phyloP scores from a whole-genome alignment of 2,329 filamentous ascomycete species.

The Endocalyx cinctus region DNA sequence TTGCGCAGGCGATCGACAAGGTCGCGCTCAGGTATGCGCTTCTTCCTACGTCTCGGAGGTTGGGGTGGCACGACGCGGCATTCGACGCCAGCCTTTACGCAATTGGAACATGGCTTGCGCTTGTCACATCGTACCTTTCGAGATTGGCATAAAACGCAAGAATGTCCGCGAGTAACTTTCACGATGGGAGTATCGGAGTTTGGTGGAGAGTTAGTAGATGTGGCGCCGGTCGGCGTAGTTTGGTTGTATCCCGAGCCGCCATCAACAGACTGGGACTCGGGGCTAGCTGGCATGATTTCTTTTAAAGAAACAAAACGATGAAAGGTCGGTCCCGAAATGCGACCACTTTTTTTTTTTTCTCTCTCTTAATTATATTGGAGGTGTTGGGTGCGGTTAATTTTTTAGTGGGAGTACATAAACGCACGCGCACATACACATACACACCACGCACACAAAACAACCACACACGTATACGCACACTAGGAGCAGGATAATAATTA shows the following conservation, averaged over 20 bases:
- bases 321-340: conserved; percentile 13
- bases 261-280: conserved; percentile 26
- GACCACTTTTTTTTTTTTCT: too few species aligned
- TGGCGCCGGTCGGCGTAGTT: conserved; percentile 20
- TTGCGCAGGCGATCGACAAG: conserved; percentile 63
- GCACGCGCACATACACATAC: too few species aligned
- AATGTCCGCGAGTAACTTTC: conserved; percentile 56
- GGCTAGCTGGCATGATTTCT: conserved; percentile 25
- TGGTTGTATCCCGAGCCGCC: conserved; percentile 22
- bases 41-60: conserved; percentile 54
- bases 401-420: too few species aligned
- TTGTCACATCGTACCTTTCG: conserved; percentile 73
- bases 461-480: too few species aligned
- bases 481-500: too few species aligned
- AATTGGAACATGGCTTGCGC: conserved; percentile 66
- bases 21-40: conserved; percentile 65
- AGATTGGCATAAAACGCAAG: conserved; percentile 70
- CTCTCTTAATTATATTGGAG: too few species aligned
- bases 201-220: conserved; percentile 25
- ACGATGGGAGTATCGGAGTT: conserved; percentile 38
- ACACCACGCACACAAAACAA: too few species aligned
- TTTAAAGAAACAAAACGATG: too few species aligned
- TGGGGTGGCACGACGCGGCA: conserved; percentile 56
- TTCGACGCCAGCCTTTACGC: conserved; percentile 56
- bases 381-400: too few species aligned